phyloP scores from a whole-genome alignment of 2,329 filamentous ascomycete species.

The Cladosporium sp. region DNA sequence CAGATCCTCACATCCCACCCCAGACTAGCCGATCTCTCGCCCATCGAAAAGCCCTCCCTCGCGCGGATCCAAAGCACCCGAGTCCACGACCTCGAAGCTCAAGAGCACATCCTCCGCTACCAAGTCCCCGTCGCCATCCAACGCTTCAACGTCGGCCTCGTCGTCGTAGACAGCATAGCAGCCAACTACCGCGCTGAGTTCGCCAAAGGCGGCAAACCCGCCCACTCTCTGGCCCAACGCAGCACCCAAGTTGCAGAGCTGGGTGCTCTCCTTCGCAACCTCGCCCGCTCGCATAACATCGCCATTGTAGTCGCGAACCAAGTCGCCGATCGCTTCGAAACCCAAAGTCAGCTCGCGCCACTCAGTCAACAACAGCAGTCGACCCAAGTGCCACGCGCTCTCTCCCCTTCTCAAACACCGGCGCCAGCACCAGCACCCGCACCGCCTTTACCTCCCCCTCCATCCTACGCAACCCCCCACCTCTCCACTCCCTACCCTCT shows the following conservation, averaged over 20 bases:
- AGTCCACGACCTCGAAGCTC: constrained; percentile 85
- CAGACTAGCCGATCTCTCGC: constrained; percentile 45
- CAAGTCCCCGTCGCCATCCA: constrained; percentile 83
- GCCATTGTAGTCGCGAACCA: constrained; percentile 94
- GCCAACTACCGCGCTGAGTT: constrained; percentile 95
- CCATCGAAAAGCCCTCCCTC: constrained; percentile 57
- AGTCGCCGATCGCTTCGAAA: constrained; percentile 79
- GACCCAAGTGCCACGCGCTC: constrained; percentile 19
- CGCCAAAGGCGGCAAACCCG: constrained; percentile 42
- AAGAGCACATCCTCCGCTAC: constrained; percentile 91
- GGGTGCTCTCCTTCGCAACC: constrained; percentile 67
- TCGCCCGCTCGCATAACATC: constrained; percentile 70
- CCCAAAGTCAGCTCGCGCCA: constrained; percentile 14
- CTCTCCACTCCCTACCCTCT: constrained; percentile 54
- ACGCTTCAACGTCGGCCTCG: constrained; percentile 71
- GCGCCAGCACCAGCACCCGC: background rate
- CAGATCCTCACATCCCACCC: constrained; percentile 73
- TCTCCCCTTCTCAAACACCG: constrained; percentile 16
- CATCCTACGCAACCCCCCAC: constrained; percentile 17
- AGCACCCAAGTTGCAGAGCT: constrained; percentile 72
- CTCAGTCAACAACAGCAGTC: constrained; percentile 15
- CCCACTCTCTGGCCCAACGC: constrained; percentile 67
- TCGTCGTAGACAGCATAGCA: constrained; percentile 87
- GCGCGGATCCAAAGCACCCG: constrained; percentile 75
- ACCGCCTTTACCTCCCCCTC: no score